phyloP scores from a whole-genome alignment of 2,329 filamentous ascomycete species.

The Fusarium bactridioides region DNA sequence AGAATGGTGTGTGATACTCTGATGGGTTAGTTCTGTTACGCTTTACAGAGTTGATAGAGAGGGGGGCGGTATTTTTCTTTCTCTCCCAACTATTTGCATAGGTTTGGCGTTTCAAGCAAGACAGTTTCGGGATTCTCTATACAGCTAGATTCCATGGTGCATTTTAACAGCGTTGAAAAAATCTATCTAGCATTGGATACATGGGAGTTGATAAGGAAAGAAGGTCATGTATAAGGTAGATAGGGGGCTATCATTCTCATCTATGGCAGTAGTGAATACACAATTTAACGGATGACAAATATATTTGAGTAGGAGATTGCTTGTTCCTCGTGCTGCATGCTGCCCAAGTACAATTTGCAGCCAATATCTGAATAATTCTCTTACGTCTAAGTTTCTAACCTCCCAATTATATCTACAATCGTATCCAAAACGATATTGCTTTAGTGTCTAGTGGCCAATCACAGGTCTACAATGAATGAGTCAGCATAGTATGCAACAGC shows the following conservation, averaged over 20 bases:
- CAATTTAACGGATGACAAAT: background rate
- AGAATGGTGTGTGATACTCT: background rate
- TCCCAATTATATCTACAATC: background rate
- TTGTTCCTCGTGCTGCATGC: background rate
- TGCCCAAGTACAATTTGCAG: background rate
- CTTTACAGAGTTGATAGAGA: background rate
- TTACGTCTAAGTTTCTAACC: background rate
- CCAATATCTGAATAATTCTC: background rate
- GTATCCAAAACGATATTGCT: background rate
- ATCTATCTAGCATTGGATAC: constrained; percentile 2
- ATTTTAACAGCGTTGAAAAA: background rate
- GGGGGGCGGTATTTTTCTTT: background rate
- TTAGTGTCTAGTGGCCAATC: background rate
- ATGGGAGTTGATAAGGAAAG: background rate
- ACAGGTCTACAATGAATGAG: background rate
- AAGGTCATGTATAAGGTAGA: background rate
- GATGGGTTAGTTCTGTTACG: background rate
- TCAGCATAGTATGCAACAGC: constrained; percentile 8
- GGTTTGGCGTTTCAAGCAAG: constrained; percentile 35
- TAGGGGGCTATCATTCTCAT: background rate
- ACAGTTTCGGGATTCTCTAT: constrained; percentile 3
- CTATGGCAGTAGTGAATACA: background rate
- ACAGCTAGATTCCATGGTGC: constrained; percentile 23
- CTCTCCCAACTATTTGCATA: constrained; percentile 30
- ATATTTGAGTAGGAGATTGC: background rate